These are phyloP conservation scores for Metarhizium album DNA, from an alignment of 2,329 filamentous ascomycete genomes.

Conservation along the genomic window DNA sequence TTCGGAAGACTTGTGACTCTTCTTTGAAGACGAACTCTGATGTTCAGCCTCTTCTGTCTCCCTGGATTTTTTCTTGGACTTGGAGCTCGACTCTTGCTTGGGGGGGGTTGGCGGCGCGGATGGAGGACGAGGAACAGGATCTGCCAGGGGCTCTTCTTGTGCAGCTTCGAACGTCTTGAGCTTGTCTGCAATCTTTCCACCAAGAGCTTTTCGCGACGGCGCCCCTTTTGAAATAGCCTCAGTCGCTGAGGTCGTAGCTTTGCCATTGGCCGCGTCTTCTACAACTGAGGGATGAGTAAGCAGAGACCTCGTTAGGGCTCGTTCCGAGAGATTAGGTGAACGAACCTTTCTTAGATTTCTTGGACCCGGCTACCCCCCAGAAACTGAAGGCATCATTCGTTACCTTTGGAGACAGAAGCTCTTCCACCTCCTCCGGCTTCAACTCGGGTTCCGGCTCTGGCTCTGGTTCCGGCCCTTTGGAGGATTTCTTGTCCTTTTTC, in stretches of 20 bases:
- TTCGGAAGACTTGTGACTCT: conserved; percentile 14
- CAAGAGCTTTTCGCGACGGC: conserved; percentile 34
- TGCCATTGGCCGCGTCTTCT: conserved; percentile 31
- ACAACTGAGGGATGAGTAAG: conserved; percentile 38
- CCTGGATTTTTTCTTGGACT: conserved; percentile 32
- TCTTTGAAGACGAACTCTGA: conserved; percentile 22
- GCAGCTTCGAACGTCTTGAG: conserved; percentile 44
- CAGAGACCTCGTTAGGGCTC: conserved; percentile 31
- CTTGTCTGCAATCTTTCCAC: conserved; percentile 44
- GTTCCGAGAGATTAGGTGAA: conserved; percentile 17
- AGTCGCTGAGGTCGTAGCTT: conserved; percentile 28
- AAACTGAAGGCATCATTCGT: conserved; percentile 41
- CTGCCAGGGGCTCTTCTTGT: conserved; percentile 24
- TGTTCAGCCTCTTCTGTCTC: conserved; percentile 21
- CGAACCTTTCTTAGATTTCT: conserved; percentile 32
- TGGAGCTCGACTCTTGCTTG: conserved; percentile 14
- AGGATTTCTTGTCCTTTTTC: conserved; percentile 17
- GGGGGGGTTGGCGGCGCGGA: conserved; percentile 26
- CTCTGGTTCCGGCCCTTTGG: conserved; percentile 9
- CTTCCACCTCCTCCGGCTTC: conserved; percentile 31
- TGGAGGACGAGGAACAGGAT: conserved; percentile 24
- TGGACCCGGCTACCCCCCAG: conserved; percentile 38
- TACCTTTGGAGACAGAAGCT: conserved; percentile 25
- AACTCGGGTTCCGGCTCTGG: conserved; percentile 20
- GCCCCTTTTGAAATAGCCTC: conserved; percentile 24